Evolutionary conservation across 2,329 filamentous ascomycete genomes (phyloP), one percentile per base, ranked within the genome.

Genomic region (Fusarium continuum): DNA sequence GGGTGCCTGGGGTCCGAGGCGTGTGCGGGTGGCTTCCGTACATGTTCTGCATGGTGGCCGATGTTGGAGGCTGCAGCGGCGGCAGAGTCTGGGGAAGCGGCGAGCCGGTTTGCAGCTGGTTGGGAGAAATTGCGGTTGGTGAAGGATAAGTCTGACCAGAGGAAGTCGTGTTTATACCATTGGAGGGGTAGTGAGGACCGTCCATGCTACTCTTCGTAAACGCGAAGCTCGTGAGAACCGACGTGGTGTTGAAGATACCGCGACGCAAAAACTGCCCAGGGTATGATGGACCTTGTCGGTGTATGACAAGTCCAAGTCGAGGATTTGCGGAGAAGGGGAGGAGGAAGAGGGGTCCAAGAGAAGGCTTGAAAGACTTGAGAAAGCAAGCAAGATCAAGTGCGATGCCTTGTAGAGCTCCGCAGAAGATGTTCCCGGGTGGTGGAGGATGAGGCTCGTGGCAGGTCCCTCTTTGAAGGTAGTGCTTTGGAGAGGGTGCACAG

Each of bases 21-120:
- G 85, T 87, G 70, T 88, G 85, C 68, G 83, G 83, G 73, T 87
- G 83, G 71, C 76, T 85, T 55, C 83, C 82, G 77, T 88, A 88
- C 55, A 78, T 68, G 49, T 75, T 74, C 65, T 78, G 77, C 77
- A 78, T 78, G 53, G 74, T 78, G 57, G 74, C 73, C 32, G 78
- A 74, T 48, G 76, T 74, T 62, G 80, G 80, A 64, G 80, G 76
- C 66, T 83, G 81, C 64, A 87, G 75, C 65, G 85, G 84, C 38
- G 85, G 84, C 64, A 87, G 78, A 41, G 84, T 86, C 72, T 84
- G 79, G 60, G 81, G 80, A 8, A 81, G 74, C 60, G 81, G 78
- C 62, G 80, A 79, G 55, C 74, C 77, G 58, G 77, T 77, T 64
- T 83, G 80, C 41, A 83, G 75, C 70, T 83, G 82, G 61, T 84